Conservation (phyloP, 116 monocot species). For the Dioscorea cayenensis region DNA sequence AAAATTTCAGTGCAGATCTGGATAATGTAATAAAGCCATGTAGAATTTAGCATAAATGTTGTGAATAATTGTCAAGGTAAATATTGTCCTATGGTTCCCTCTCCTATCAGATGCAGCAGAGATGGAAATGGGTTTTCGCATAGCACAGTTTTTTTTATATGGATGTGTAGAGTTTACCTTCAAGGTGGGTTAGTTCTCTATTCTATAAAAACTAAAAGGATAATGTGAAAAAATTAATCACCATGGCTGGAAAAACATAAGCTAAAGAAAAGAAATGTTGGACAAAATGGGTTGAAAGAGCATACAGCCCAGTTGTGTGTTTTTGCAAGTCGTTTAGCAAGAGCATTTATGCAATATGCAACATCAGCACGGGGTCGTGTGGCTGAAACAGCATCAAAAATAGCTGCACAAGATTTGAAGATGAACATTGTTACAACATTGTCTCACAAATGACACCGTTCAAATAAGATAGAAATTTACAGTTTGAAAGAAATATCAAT, state of each 20-base stretch:
- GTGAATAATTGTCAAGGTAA: too few relatives aligned
- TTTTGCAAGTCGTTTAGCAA: constrained; percentile 60
- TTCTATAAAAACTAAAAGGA: not conserved
- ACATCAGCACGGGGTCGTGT: constrained; percentile 71
- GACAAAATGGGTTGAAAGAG: not conserved
- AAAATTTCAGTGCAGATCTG: too few relatives aligned
- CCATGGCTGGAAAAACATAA: not conserved
- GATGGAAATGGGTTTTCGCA: too few relatives aligned
- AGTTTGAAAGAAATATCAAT: not conserved
- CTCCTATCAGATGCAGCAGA: too few relatives aligned
- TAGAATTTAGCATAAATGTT: too few relatives aligned
- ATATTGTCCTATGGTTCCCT: too few relatives aligned
- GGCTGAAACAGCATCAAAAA: constrained; percentile 61
- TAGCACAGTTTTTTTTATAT: too few relatives aligned
- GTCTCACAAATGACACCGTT: not conserved
- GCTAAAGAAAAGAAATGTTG: not conserved
- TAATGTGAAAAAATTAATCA: not conserved
- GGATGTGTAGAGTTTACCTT: too few relatives aligned
- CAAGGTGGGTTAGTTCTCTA: not conserved
- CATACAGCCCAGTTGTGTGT: constrained; percentile 90
- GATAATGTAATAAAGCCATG: too few relatives aligned
- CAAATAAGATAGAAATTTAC: not conserved
- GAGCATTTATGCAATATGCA: constrained; percentile 69
- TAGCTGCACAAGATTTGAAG: constrained; percentile 30
- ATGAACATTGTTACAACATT: not conserved